These are phyloP conservation scores for Mortierella sp. DNA, from an alignment of 371 early-diverging fungal species.

Conservation along the genomic window DNA sequence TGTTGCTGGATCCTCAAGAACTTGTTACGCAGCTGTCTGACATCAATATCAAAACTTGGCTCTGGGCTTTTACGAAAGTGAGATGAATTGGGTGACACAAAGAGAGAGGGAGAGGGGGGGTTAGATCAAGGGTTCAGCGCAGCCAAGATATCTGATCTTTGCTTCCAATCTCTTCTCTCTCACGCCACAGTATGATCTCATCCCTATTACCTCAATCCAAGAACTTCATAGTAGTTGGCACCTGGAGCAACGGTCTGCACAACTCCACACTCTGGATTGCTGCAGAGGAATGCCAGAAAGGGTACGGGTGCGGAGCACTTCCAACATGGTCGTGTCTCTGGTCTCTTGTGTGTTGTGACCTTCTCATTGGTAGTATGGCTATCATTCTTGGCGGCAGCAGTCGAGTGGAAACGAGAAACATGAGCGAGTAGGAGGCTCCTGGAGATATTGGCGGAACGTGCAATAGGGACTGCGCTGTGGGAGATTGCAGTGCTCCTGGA, in stretches of 20 bases:
- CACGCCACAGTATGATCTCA: not conserved
- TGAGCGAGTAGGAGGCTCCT: not conserved
- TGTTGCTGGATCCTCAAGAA: conserved; percentile 84
- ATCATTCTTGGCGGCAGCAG: not conserved
- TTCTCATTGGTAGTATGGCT: not conserved
- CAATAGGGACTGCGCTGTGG: not conserved
- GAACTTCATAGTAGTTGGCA: conserved; percentile 73
- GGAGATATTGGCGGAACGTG: not conserved
- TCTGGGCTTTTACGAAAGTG: conserved; percentile 50
- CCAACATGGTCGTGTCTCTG: conserved; percentile 58
- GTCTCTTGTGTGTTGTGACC: conserved; percentile 10
- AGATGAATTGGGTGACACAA: not conserved
- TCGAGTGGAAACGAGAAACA: conserved; percentile 19
- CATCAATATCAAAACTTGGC: conserved; percentile 75
- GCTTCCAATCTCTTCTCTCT: not conserved
- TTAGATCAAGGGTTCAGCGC: not conserved
- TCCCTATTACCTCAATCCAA: conserved; percentile 55
- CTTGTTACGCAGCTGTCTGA: conserved; percentile 64
- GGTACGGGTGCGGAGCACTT: conserved; percentile 61
- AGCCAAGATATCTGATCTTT: no score
- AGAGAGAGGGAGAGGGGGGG: not conserved
- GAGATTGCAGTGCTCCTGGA: not conserved
- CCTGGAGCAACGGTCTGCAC: conserved; percentile 75
- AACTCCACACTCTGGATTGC: conserved; percentile 69
- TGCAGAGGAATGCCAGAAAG: conserved; percentile 59